These are phyloP conservation scores for Hortiboletus campestris DNA, from an alignment of 768 basidiomycete genomes.

Conservation along the genomic window DNA sequence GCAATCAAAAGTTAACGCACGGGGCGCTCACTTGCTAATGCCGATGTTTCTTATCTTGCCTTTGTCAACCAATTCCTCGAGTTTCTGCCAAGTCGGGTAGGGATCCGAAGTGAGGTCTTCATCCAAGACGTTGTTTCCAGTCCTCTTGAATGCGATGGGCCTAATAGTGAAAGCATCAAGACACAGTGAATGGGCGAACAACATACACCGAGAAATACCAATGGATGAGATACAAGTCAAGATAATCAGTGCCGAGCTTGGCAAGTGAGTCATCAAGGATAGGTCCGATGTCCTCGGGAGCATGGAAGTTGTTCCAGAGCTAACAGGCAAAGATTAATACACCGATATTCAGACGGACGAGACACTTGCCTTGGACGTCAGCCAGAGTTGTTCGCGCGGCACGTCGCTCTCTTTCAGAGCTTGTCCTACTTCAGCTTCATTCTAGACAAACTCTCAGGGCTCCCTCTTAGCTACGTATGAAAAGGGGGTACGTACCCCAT, in stretches of 20 bases:
- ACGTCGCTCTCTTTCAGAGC: constrained; percentile 59
- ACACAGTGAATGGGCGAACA: background rate
- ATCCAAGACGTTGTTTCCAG: constrained; percentile 46
- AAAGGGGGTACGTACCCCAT: constrained; percentile 42
- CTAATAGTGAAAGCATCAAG: constrained; percentile 29
- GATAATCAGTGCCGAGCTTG: constrained; percentile 62
- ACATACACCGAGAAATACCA: constrained; percentile 45
- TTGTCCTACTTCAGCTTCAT: constrained; percentile 67
- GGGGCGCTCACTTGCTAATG: constrained; percentile 64
- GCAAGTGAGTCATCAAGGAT: constrained; percentile 63
- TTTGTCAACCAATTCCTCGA: constrained; percentile 74
- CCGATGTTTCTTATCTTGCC: constrained; percentile 81
- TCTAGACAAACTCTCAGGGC: constrained; percentile 37
- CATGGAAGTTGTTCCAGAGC: constrained; percentile 79
- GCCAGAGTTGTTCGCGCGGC: constrained; percentile 61
- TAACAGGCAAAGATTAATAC: constrained; percentile 19
- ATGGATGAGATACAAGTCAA: constrained; percentile 81
- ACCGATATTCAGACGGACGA: background rate
- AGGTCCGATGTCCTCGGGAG: constrained; percentile 67
- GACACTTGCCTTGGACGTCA: constrained; percentile 53
- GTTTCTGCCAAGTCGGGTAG: constrained; percentile 77
- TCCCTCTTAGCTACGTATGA: background rate
- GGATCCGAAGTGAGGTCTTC: constrained; percentile 62
- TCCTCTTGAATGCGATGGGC: constrained; percentile 68
- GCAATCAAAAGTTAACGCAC: background rate